Evolutionary conservation across 345 rosid species (phyloP).

Genomic region (Xanthoceras sorbifolium): DNA sequence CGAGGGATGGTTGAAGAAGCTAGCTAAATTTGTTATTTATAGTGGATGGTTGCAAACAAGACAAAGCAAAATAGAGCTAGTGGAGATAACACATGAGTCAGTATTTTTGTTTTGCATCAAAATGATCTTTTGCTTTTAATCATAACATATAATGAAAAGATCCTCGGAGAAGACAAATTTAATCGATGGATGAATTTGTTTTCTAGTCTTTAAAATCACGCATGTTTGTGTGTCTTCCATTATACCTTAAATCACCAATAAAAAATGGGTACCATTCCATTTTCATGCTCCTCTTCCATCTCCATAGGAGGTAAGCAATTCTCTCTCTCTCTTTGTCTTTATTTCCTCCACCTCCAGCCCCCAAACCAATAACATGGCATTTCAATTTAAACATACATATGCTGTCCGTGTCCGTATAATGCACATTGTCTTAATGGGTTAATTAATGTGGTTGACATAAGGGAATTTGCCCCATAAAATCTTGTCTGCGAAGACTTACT

Average conservation of each 20-base stretch:
- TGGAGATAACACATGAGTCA: slow-evolving; percentile 23
- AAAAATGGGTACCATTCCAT: slow-evolving; percentile 4
- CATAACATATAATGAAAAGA: slow-evolving; percentile 11
- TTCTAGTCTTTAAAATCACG: neutral
- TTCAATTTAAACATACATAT: neutral
- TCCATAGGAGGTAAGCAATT: neutral
- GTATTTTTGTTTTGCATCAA: slow-evolving; percentile 19
- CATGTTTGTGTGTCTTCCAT: slow-evolving; percentile 20
- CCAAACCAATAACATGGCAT: slow-evolving; percentile 2
- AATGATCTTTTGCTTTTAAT: slow-evolving; percentile 14
- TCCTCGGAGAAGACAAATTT: slow-evolving; percentile 7
- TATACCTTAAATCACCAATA: slow-evolving; percentile 14
- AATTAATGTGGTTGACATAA: neutral
- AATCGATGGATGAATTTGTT: neutral
- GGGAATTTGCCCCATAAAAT: slow-evolving; percentile 5
- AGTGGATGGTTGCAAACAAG: slow-evolving; percentile 6
- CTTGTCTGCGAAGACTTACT: neutral
- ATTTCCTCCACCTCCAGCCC: neutral
- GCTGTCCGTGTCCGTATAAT: too few relatives aligned
- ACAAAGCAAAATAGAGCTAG: slow-evolving; percentile 2
- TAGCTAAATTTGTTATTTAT: slow-evolving; percentile 20
- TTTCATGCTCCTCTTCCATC: neutral
- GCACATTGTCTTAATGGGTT: neutral
- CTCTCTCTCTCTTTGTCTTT: neutral
- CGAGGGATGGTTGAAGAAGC: slow-evolving; percentile 1